Evolutionary conservation across 352 stramenopile species (phyloP).

Genomic region (Globisporangium cystogenes): DNA sequence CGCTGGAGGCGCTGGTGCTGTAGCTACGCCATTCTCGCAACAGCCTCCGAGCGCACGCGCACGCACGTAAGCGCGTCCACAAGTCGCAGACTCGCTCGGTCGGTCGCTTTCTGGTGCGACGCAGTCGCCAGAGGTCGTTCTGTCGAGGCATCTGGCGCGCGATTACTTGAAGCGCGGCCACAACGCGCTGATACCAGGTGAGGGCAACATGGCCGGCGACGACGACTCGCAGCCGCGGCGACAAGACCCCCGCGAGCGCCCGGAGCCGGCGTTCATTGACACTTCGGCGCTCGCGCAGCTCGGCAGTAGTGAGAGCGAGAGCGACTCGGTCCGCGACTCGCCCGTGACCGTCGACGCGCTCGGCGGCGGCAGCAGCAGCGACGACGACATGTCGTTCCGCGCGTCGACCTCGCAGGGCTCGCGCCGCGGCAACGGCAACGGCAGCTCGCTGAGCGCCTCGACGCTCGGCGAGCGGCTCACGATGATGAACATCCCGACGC

Average conservation of each 20-base stretch:
- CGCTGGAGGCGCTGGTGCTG: too few species aligned
- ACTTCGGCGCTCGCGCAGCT: slow-evolving; percentile 11
- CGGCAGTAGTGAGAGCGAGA: not conserved
- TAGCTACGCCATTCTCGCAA: not conserved
- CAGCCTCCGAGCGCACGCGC: not conserved
- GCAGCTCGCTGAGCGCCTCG: slow-evolving; percentile 10
- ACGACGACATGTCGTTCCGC: slow-evolving; percentile 15
- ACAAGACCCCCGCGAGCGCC: not conserved
- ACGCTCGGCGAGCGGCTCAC: slow-evolving; percentile 50
- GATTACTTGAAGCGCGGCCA: not conserved
- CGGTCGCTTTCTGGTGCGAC: not conserved
- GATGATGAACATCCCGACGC: slow-evolving; percentile 58
- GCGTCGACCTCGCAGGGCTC: slow-evolving; percentile 4
- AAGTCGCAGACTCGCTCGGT: not conserved
- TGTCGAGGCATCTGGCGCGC: not conserved
- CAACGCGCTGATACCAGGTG: not conserved
- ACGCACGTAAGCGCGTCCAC: too few species aligned
- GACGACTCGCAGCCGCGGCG: not conserved
- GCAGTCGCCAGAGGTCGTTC: not conserved
- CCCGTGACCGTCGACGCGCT: slow-evolving; percentile 10
- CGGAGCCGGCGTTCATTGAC: slow-evolving; percentile 12
- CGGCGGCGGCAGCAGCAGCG: too few species aligned
- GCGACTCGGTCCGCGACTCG: slow-evolving; percentile 5
- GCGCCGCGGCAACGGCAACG: slow-evolving; percentile 2
- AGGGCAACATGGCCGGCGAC: not conserved